A percentile compares a stretch with the other conserved stretches of the same genome.
phyloP scores from a whole-genome alignment of 1,284 basidiomycete species.

The Apiotrichum mycotoxinovorans region DNA sequence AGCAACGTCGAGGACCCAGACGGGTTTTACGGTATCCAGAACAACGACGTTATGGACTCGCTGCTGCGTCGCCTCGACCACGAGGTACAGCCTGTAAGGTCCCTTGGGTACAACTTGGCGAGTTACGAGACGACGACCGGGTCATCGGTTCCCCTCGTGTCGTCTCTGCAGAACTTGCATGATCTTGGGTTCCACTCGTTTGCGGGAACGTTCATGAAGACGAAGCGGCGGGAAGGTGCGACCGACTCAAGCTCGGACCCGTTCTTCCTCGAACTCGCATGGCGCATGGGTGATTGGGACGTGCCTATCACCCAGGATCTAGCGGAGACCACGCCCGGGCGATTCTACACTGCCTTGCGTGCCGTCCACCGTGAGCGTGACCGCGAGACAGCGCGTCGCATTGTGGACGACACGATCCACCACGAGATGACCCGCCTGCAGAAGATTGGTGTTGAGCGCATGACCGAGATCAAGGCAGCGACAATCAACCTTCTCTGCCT shows the following conservation, averaged over 20 bases:
- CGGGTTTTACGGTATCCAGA: slow-evolving; percentile 88
- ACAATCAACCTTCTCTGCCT: slow-evolving; percentile 71
- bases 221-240: slow-evolving; percentile 1
- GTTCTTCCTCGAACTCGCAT: slow-evolving; percentile 73
- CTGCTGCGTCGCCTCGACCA: slow-evolving; percentile 83
- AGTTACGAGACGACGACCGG: slow-evolving; percentile 60
- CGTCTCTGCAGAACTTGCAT: slow-evolving; percentile 70
- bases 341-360: slow-evolving; percentile 70
- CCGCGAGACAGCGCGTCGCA: slow-evolving; percentile 52
- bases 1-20: slow-evolving; percentile 94
- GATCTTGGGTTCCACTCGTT: slow-evolving; percentile 82
- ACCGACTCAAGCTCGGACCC: slow-evolving; percentile 48
- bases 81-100: slow-evolving; percentile 85
- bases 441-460: slow-evolving; percentile 66
- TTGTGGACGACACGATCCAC: slow-evolving; percentile 57
- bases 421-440: slow-evolving; percentile 66
- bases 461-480: slow-evolving; percentile 66
- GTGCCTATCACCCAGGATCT: slow-evolving; percentile 58
- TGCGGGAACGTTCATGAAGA: slow-evolving; percentile 53
- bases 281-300: slow-evolving; percentile 91
- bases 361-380: slow-evolving; percentile 72
- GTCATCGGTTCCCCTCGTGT: slow-evolving; percentile 37
- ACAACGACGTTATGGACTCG: slow-evolving; percentile 69
- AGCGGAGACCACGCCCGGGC: slow-evolving; percentile 52
- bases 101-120: slow-evolving; percentile 85